Evolutionary conservation across 2,329 filamentous ascomycete genomes (phyloP), one percentile per base, ranked within the genome.

Genomic region (Rachicladosporium sp.): DNA sequence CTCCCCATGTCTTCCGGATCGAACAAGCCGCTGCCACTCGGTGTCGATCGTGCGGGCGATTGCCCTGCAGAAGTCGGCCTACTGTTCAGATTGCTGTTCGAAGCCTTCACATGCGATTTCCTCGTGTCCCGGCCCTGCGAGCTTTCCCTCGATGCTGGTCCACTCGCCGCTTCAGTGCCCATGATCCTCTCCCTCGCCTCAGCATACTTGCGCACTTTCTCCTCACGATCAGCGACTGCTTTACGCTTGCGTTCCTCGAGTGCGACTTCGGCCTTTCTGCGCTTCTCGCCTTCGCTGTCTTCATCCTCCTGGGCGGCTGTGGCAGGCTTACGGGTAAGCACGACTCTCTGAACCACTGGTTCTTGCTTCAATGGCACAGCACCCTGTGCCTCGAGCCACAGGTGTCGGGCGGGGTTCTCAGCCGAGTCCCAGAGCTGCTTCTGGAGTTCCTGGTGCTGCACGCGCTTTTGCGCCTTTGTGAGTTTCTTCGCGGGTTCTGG

Each of bases 131-230:
- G 47, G 27, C 49, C 48, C 35, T 55, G 49, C 10, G 55, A 53
- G 45, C 52, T 55, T 40, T 56, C 50, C 29, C 21, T 40, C 54
- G 49, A 40, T 4, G 48, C 43, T 6, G 52, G 43, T 11, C 45
- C 43, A 2, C 44, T 46, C 11, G 61, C 46, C 9, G 53, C 50
- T 27, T 59, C 58, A 13, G 74, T 76, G 12, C 87, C 87, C 60
- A 95, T 89, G 40, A 95, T 80, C 57, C 87, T 82, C 51, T 89
- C 85, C 23, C 89, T 74, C 4, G 80, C 84, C 64, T 94, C 87
- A 45, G 93, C 83, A 58, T 95, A 95, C 44, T 82, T 82, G 41
- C 78, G 78, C 65, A 93, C 83, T 66, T 91, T 94, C 64, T 93
- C 87, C 55, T 93, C 87, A 7, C 78, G 74, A 51, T 93, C 85